phyloP scores from a whole-genome alignment of 2,329 filamentous ascomycete genomes.

The Fusarium globosum region DNA sequence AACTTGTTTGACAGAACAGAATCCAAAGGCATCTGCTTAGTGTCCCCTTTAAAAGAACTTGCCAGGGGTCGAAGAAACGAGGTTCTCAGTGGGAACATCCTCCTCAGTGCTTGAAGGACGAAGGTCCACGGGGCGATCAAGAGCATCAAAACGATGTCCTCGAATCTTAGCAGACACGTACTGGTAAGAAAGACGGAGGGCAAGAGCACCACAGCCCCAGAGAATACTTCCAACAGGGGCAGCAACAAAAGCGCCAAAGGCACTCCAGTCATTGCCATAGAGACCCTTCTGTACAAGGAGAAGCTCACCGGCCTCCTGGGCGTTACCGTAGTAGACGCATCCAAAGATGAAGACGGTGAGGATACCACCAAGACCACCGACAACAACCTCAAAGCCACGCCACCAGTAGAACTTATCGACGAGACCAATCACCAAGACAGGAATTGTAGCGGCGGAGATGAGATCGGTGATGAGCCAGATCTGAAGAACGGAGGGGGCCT shows the following conservation, averaged over 20 bases:
- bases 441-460: conserved; percentile 80
- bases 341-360: conserved; percentile 86
- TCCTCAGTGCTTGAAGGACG: conserved; percentile 46
- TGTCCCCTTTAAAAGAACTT: conserved; percentile 63
- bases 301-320: conserved; percentile 70
- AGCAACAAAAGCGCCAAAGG: conserved; percentile 84
- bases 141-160: conserved; percentile 73
- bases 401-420: conserved; percentile 78
- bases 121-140: conserved; percentile 64
- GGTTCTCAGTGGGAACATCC: conserved; percentile 41
- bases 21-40: conserved; percentile 13
- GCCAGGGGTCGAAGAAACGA: conserved; percentile 54
- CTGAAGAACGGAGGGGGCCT: conserved; percentile 78
- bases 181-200: conserved; percentile 67
- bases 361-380: conserved; percentile 81
- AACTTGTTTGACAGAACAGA: background rate
- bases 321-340: conserved; percentile 79
- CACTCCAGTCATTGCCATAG: conserved; percentile 82
- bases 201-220: conserved; percentile 74
- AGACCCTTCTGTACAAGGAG: conserved; percentile 79
- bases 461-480: conserved; percentile 87
- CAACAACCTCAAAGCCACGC: conserved; percentile 83
- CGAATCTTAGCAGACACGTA: conserved; percentile 66
- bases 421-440: conserved; percentile 79
- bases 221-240: conserved; percentile 80